A percentile compares a stretch with the other conserved stretches of the same genome.
These are phyloP conservation scores for Gyrodon lividus DNA, from an alignment of 768 basidiomycete species.

Conservation along the genomic window DNA sequence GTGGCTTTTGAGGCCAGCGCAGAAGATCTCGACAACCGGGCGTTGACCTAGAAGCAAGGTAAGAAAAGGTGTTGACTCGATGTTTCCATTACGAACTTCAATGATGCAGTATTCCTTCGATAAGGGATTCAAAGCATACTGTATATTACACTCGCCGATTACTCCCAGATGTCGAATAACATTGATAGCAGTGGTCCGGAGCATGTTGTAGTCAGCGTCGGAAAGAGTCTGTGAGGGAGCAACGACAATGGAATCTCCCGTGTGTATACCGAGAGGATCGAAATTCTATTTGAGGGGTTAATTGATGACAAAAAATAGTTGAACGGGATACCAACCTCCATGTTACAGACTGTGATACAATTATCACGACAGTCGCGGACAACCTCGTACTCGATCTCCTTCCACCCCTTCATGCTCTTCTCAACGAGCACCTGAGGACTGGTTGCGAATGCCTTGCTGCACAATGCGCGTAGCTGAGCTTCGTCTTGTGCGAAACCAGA, in stretches of 20 bases:
- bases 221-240: conserved; percentile 98
- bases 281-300: conserved; percentile 70
- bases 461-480: conserved; percentile 82
- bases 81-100: conserved; percentile 53
- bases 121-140: conserved; percentile 93
- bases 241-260: conserved; percentile 97
- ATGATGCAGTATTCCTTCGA: conserved; percentile 99
- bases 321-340: conserved; percentile 75
- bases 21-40: conserved; percentile 96
- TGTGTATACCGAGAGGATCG: conserved; percentile 97
- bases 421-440: conserved; percentile 99
- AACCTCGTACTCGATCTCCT: conserved; percentile 99
- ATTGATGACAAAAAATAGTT: background rate
- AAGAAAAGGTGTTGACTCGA: conserved; percentile 3
- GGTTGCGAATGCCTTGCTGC: conserved; percentile 94
- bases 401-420: conserved; percentile 99
- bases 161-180: conserved; percentile 99
- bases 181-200: conserved; percentile 96
- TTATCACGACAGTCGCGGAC: conserved; percentile 97
- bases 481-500: conserved; percentile 97
- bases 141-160: conserved; percentile 98
- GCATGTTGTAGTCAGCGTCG: conserved; percentile 99
- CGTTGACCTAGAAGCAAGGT: conserved; percentile 62
- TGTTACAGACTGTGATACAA: conserved; percentile 99
- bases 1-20: conserved; percentile 98